Base-by-base conservation (phyloP, 2,329 filamentous ascomycete genomes). In the Penicillium hordei region DNA sequence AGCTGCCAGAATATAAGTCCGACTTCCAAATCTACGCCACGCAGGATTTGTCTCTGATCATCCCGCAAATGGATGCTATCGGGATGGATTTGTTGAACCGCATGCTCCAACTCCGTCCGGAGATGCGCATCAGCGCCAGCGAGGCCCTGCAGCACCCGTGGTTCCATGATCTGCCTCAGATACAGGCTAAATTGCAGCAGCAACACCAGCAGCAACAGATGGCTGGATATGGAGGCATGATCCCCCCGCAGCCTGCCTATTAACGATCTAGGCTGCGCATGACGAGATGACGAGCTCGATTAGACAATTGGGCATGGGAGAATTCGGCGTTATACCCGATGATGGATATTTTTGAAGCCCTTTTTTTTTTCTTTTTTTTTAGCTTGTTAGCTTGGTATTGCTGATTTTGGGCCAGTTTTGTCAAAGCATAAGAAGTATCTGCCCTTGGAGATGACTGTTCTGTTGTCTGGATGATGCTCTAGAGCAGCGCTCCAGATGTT, bases 1-100 rank as follows among this genome's bases (percentile, higher is more conserved):
- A 93, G 70, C 93, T 96, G 68, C 92, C 93, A n/a, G 94, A 99
- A 76, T 99, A 97, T 82, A 97, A 97, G 81, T 85, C 88, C 48
- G 96, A 89, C 60, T 96, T 96, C 78, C 92, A 94, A 65, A 90
- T 96, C 72, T 97, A 94, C 74, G 90, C 91, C 15, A 96, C 94
- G 1, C 93, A 97, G 72, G 92, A 97, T 67, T 81, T 97, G 54
- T 84, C 90, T 21, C 84, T 88, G 58, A 94, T 97, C 63, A 81
- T 99, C 25, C 93, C 91, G 0, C 91, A 96, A 71, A 91, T 99
- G 68, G 94, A 99, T 70, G 86, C 86, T 19, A 80, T 89, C 12
- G 94, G 93, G 9, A 86, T 99, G 68, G 92, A 96, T 71, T 80
- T 99, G 48, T 81, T 99, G 63, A 88, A 89, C 69, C 85, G 89